Conservation (phyloP, 768 basidiomycete species). For the Podaxis sp. region DNA sequence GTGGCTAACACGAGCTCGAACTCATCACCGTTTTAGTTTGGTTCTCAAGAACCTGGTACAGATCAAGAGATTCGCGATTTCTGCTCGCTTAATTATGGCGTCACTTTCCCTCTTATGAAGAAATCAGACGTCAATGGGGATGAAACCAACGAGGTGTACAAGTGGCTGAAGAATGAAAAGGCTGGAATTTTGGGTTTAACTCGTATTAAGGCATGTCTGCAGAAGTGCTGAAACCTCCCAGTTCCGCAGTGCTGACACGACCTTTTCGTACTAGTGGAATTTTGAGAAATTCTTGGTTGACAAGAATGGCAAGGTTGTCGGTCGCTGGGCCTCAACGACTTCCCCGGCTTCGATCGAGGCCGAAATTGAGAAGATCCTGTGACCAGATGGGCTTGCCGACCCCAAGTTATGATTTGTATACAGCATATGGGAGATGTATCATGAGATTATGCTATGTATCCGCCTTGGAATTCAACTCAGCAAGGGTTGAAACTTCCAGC, state of each 20-base stretch:
- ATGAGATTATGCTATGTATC: neutral
- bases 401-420: neutral
- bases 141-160: constrained; percentile 78
- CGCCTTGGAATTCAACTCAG: neutral
- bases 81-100: constrained; percentile 82
- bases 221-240: neutral
- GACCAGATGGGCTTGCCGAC: neutral
- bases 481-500: no score
- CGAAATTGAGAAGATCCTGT: constrained; percentile 57
- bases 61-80: constrained; percentile 75
- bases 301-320: constrained; percentile 71
- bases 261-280: constrained; percentile 62
- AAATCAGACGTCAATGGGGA: constrained; percentile 95
- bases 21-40: constrained; percentile 52
- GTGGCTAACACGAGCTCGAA: neutral
- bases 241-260: neutral
- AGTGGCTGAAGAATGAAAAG: constrained; percentile 83
- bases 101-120: constrained; percentile 88
- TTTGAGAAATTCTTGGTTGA: constrained; percentile 89
- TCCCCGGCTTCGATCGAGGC: constrained; percentile 62
- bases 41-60: constrained; percentile 80
- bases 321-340: constrained; percentile 78
- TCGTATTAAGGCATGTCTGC: constrained; percentile 64
- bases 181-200: constrained; percentile 68
- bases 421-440: neutral